A percentile compares a stretch with the other conserved stretches of the same genome.
Evolutionary conservation across 73 alveolate genomes (phyloP).

Genomic region (Stentor roeselii): DNA sequence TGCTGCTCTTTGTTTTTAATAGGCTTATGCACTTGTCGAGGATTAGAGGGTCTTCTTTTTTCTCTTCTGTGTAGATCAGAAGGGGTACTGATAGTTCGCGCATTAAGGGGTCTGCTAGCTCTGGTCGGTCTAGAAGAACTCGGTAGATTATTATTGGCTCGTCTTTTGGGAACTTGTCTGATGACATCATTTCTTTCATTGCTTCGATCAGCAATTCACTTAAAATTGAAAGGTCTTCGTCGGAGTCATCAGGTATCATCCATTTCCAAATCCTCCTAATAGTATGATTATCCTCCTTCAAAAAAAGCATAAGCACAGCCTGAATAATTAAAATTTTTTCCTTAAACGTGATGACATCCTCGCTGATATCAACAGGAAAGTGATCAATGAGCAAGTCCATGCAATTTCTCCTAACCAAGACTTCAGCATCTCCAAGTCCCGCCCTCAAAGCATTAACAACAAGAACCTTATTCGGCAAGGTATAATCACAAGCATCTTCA

Average conservation of each 20-base stretch:
- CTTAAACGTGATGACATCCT: neutral
- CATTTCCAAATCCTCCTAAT: slow-evolving; percentile 12
- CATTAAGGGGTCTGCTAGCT: neutral
- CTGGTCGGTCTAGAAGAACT: neutral
- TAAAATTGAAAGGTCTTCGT: neutral
- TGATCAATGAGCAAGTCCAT: slow-evolving; percentile 5
- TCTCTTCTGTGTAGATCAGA: neutral
- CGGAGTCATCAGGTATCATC: neutral
- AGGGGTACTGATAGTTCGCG: neutral
- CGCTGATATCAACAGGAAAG: neutral
- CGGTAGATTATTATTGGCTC: neutral
- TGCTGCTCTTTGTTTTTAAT: neutral
- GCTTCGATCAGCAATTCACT: neutral
- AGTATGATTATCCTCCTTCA: neutral
- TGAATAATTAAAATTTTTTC: neutral
- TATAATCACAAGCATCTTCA: neutral
- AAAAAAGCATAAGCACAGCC: neutral
- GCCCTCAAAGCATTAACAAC: neutral
- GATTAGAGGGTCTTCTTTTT: neutral
- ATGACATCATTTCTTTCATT: neutral
- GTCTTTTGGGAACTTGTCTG: neutral
- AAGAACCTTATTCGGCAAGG: neutral
- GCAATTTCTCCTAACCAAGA: neutral
- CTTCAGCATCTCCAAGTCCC: neutral
- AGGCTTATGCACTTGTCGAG: neutral